Evolutionary conservation across 805 yeast species (phyloP), one percentile per base, ranked within the genome.

Genomic region (Starmerella floricola): DNA sequence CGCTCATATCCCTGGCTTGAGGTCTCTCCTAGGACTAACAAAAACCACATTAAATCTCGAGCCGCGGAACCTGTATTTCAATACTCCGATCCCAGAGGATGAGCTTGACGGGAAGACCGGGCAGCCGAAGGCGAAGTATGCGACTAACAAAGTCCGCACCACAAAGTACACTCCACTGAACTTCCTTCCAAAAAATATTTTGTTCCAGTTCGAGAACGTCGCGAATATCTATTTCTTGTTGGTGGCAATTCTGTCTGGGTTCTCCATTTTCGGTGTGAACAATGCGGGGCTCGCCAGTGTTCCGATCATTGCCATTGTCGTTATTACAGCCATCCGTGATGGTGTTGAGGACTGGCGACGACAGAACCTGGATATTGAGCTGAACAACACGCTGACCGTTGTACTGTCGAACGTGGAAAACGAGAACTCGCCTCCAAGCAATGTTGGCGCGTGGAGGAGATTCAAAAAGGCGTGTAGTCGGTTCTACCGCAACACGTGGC

Each of bases 121-220:
- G 12, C 69, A 72, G 29, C 82, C 88, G 1, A 56, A 55, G 16
- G 66, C 68, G 0, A 58, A 61, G n/a, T 88, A 81, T 57, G 76
- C 93, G 10, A 72, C 95, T 55, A 88, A 88, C 66, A 87, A 91
- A 61, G 84, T 91, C 52, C 76, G 96, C 65, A 86, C 97, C 0
- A 85, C 98, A 2, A 88, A 85, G 64, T 88, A 88, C 62, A 88
- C 96, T 2, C 95, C 97, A 5, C 58, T 91, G 35, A 68, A 85
- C 8, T 88, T 88, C 56, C 50, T 91, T 24, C 97, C 97, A 2
- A 86, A 86, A 60, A 86, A 88, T 62, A 60, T 88, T 36, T 61
- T 64, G 35, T 70, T 73, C 49, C 97, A 91, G 64, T 87, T 87
- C 61, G 75, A 73, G 52, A 88, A 87, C 60, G 74, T 87, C 48